Evolutionary conservation across 352 stramenopile genomes (phyloP).

Genomic region (Globisporangium apiculatum): DNA sequence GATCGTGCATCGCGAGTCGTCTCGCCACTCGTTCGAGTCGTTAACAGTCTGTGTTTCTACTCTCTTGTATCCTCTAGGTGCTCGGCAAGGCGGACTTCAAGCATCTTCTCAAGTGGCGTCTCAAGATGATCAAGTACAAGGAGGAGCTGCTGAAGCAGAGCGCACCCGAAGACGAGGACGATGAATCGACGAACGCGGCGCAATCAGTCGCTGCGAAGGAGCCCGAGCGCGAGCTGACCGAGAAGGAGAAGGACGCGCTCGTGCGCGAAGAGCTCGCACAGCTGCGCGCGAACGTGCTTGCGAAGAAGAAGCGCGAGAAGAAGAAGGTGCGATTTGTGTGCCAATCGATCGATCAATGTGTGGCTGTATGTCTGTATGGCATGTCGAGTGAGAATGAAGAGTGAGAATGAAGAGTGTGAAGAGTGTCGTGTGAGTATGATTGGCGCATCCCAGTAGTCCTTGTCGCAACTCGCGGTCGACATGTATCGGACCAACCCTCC

Average conservation of each 20-base stretch:
- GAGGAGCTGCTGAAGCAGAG: conserved; percentile 70
- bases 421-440: conserved; percentile 19
- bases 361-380: conserved; percentile 7
- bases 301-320: conserved; percentile 88
- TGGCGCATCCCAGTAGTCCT: conserved; percentile 87
- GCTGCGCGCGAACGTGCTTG: conserved; percentile 58
- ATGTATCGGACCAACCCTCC: conserved; percentile 89
- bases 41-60: not conserved
- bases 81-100: conserved; percentile 98
- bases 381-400: conserved; percentile 8
- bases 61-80: conserved; percentile 45
- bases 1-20: not conserved
- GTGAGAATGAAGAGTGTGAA: conserved; percentile 15
- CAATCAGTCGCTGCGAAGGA: conserved; percentile 11
- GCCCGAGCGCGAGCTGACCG: conserved; percentile 51
- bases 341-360: not conserved
- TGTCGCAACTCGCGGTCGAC: conserved; percentile 70
- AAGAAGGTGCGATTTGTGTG: conserved; percentile 64
- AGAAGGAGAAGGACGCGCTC: conserved; percentile 76
- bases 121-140: conserved; percentile 90
- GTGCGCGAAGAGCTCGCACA: conserved; percentile 83
- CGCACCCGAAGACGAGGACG: conserved; percentile 20
- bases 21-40: too few relatives aligned
- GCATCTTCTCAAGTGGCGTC: conserved; percentile 94
- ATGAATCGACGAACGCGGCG: conserved; percentile 17